Percentiles rank a stretch among this genome's conserved stretches.
Evolutionary conservation across 768 basidiomycete genomes (phyloP).

Genomic region (Cantharellus cinnabarinus): DNA sequence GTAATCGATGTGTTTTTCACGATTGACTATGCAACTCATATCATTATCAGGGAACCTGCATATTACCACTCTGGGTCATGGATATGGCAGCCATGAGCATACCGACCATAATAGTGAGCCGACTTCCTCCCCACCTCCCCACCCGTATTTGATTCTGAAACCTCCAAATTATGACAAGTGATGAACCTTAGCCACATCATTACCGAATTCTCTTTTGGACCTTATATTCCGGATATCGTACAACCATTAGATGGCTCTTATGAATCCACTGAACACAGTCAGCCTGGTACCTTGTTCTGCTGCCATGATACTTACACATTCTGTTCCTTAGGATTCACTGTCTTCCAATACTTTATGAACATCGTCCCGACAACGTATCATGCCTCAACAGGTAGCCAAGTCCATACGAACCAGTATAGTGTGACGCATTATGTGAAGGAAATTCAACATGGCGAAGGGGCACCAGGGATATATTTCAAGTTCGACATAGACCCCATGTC

Average conservation of each 20-base stretch:
- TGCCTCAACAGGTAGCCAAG: constrained; percentile 40
- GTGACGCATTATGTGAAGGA: constrained; percentile 80
- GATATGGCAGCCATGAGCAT: constrained; percentile 72
- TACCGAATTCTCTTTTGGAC: constrained; percentile 91
- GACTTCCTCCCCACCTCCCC: no score
- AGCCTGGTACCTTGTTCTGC: constrained; percentile 15
- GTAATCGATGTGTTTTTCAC: constrained; percentile 16
- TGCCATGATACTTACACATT: constrained; percentile 6
- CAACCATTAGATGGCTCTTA: constrained; percentile 89
- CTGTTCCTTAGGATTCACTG: constrained; percentile 44
- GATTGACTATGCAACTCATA: neutral
- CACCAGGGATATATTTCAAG: constrained; percentile 96
- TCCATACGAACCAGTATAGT: constrained; percentile 73
- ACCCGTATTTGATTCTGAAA: neutral
- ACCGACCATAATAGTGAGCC: constrained; percentile 63
- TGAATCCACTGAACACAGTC: constrained; percentile 48
- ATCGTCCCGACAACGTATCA: constrained; percentile 93
- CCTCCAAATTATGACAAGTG: constrained; percentile 23
- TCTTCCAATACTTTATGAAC: constrained; percentile 87
- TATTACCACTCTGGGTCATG: constrained; percentile 86
- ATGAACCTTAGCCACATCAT: constrained; percentile 97
- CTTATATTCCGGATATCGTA: constrained; percentile 83
- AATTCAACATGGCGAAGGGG: constrained; percentile 51
- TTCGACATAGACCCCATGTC: constrained; percentile 86
- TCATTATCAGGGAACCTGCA: constrained; percentile 60